Conservation (phyloP, 2,329 filamentous ascomycete species). For the Teratosphaeria zuluensis region DNA sequence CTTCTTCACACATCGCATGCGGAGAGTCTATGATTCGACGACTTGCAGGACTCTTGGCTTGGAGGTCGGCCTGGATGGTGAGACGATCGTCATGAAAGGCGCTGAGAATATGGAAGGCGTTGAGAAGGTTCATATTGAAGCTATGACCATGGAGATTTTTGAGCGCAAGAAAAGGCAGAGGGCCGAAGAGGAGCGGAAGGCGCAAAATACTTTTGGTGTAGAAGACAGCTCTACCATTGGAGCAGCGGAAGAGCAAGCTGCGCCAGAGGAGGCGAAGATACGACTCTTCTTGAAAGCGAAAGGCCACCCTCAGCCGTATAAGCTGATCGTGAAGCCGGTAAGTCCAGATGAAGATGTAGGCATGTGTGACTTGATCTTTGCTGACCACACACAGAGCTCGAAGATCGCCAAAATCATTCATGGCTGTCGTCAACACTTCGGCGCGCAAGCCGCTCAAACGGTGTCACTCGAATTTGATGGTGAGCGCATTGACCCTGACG, state of each 20-base stretch:
- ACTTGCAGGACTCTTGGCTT: conserved; percentile 62
- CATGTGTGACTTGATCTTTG: neutral
- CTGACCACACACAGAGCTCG: conserved; percentile 38
- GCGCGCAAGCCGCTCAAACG: conserved; percentile 42
- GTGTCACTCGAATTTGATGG: conserved; percentile 67
- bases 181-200: conserved; percentile 14
- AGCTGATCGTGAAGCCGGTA: conserved; percentile 40
- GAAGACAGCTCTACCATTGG: neutral
- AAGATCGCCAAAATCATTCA: conserved; percentile 52
- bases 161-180: conserved; percentile 43
- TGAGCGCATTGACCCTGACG: conserved; percentile 53
- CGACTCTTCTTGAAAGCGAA: conserved; percentile 44
- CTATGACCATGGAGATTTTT: conserved; percentile 60
- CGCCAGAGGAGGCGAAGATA: conserved; percentile 27
- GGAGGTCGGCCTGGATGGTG: conserved; percentile 33
- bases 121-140: conserved; percentile 61
- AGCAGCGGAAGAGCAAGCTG: conserved; percentile 23
- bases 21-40: conserved; percentile 64
- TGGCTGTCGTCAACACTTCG: conserved; percentile 46
- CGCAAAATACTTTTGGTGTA: neutral
- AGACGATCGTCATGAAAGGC: conserved; percentile 30
- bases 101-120: conserved; percentile 41
- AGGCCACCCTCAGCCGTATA: conserved; percentile 39
- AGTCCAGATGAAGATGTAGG: conserved; percentile 12
- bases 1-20: conserved; percentile 71